A percentile compares a stretch with the other conserved stretches of the same genome.
Evolutionary conservation across 1,284 basidiomycete species (phyloP).

Genomic region (Ceratobasidium sp.): DNA sequence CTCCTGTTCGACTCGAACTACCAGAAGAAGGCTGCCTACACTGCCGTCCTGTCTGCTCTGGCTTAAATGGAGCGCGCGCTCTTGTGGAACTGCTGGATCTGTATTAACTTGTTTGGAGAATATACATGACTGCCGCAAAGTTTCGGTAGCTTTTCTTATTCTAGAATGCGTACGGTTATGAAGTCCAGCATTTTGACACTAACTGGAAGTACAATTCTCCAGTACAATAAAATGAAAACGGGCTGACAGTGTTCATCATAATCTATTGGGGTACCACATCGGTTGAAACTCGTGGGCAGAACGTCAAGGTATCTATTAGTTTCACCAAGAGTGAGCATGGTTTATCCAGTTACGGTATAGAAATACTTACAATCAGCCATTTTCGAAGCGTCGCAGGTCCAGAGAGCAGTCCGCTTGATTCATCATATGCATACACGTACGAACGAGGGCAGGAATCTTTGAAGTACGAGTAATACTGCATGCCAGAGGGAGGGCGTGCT

Average conservation of each 20-base stretch:
- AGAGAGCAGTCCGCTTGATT: constrained; percentile 68
- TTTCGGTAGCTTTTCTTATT: too few species aligned
- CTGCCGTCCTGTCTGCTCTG: constrained; percentile 26
- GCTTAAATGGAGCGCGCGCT: neutral
- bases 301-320: constrained; percentile 52
- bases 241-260: too few species aligned
- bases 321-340: constrained; percentile 48
- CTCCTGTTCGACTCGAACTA: constrained; percentile 45
- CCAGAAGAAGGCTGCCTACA: constrained; percentile 46
- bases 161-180: too few species aligned
- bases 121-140: too few species aligned
- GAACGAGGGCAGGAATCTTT: constrained; percentile 66
- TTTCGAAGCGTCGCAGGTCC: constrained; percentile 62
- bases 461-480: constrained; percentile 48
- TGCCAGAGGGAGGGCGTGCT: constrained; percentile 44
- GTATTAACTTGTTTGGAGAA: too few species aligned
- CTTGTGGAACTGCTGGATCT: too few species aligned
- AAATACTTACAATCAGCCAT: constrained; percentile 55
- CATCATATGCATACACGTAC: constrained; percentile 72
- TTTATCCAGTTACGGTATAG: neutral
- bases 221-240: too few species aligned
- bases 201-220: too few species aligned
- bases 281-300: constrained; percentile 51
- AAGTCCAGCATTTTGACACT: too few species aligned
- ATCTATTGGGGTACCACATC: too few species aligned